Percentiles rank a stretch among this genome's conserved stretches.
phyloP scores from a whole-genome alignment of 768 basidiomycete genomes.

The Kwoniella heveanensis region DNA sequence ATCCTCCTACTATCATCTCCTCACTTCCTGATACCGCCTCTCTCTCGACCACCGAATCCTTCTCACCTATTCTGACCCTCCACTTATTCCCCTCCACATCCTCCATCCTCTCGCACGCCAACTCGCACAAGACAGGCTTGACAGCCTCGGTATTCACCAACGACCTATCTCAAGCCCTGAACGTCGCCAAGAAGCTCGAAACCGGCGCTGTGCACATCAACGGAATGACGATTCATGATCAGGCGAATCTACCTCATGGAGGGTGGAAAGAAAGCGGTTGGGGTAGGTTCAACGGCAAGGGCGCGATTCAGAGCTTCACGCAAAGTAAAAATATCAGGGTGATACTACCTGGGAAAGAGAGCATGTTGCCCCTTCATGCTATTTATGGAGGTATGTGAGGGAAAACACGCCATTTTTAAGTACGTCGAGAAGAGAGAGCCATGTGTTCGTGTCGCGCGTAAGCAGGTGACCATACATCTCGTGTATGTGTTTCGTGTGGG shows the following conservation, averaged over 20 bases:
- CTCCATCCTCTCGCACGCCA: conserved; percentile 60
- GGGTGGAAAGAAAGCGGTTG: conserved; percentile 52
- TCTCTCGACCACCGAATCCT: conserved; percentile 60
- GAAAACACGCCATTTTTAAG: no score
- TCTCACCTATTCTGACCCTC: conserved; percentile 64
- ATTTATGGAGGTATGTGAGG: conserved; percentile 20
- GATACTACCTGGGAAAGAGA: background rate
- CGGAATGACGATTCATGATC: conserved; percentile 56
- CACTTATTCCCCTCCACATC: conserved; percentile 36
- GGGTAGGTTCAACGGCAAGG: conserved; percentile 55
- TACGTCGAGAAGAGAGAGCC: no score
- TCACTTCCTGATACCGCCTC: conserved; percentile 13
- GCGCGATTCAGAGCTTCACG: conserved; percentile 52
- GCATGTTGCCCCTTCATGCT: conserved; percentile 21
- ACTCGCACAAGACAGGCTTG: conserved; percentile 63
- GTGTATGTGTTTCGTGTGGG: no score
- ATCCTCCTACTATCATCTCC: conserved; percentile 26
- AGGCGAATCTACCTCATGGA: conserved; percentile 53
- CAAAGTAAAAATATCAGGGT: conserved; percentile 43
- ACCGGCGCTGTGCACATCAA: conserved; percentile 65
- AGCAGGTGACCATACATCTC: no score
- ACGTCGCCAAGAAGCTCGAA: conserved; percentile 61
- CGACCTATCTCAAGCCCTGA: conserved; percentile 59
- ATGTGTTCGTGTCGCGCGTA: no score
- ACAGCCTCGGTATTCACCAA: conserved; percentile 63